Percentiles rank a stretch among this genome's conserved stretches.
Conservation (phyloP, 2,329 filamentous ascomycete species). For the Chalaropsis ovoidea region DNA sequence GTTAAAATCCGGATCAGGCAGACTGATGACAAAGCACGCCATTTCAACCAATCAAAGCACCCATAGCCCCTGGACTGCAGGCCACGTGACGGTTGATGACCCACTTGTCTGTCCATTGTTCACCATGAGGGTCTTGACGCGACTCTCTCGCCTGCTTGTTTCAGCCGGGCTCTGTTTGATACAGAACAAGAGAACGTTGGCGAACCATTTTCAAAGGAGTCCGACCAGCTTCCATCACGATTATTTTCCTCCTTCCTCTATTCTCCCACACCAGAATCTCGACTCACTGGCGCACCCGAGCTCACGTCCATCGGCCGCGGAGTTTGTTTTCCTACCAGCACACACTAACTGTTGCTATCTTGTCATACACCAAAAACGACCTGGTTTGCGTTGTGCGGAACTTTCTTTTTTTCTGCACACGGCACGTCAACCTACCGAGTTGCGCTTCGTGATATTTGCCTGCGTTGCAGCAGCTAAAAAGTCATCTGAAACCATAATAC, state of each 20-base stretch:
- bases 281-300: background rate
- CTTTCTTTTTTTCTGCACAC: background rate
- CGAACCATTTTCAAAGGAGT: background rate
- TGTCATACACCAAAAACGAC: slow-evolving; percentile 1
- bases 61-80: background rate
- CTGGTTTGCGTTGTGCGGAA: background rate
- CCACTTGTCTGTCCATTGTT: slow-evolving; percentile 19
- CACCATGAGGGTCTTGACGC: slow-evolving; percentile 23
- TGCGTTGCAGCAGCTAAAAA: background rate
- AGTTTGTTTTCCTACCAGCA: background rate
- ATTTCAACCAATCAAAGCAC: slow-evolving; percentile 17
- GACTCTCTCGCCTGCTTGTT: slow-evolving; percentile 19
- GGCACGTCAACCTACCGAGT: background rate
- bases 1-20: slow-evolving; percentile 14
- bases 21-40: background rate
- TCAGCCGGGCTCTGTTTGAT: background rate
- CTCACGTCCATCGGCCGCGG: background rate
- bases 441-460: background rate
- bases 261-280: background rate
- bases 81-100: slow-evolving; percentile 7
- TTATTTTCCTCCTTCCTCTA: background rate
- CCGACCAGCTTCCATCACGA: background rate
- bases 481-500: background rate
- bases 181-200: background rate
- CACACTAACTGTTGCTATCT: background rate